These are phyloP conservation scores for Urtica urens DNA, from an alignment of 306 rosid genomes.

Conservation along the genomic window DNA sequence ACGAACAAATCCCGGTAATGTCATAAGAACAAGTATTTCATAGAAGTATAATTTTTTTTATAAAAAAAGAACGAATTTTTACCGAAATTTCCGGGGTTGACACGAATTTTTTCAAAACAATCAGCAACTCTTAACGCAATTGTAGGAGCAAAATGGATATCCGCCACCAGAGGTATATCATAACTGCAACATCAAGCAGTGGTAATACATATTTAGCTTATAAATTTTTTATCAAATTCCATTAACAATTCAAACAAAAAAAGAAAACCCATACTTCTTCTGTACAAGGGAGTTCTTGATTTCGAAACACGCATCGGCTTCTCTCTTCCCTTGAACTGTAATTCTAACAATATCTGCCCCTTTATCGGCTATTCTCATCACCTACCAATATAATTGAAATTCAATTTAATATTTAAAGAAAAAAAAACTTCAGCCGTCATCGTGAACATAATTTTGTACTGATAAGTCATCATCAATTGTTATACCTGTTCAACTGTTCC, in stretches of 20 bases:
- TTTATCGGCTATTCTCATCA: slow-evolving; percentile 83
- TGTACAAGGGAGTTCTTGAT: slow-evolving; percentile 88
- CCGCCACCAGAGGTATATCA: slow-evolving; percentile 79
- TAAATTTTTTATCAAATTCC: slow-evolving; percentile 8
- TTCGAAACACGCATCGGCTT: slow-evolving; percentile 94
- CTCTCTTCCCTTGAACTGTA: slow-evolving; percentile 96
- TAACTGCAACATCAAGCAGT: slow-evolving; percentile 51
- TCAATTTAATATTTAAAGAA: slow-evolving; percentile 6
- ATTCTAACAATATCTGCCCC: slow-evolving; percentile 94
- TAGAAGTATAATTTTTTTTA: background rate
- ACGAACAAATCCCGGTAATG: slow-evolving; percentile 20
- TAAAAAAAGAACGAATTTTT: slow-evolving; percentile 6
- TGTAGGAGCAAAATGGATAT: slow-evolving; percentile 84
- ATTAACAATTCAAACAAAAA: slow-evolving; percentile 9
- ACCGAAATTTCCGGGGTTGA: slow-evolving; percentile 95
- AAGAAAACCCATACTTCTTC: slow-evolving; percentile 47
- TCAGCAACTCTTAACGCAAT: slow-evolving; percentile 82
- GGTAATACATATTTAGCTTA: too few species aligned
- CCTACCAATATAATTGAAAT: slow-evolving; percentile 35
- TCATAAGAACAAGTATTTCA: slow-evolving; percentile 5
- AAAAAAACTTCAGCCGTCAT: too few species aligned
- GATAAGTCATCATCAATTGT: background rate
- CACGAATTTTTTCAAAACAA: slow-evolving; percentile 89
- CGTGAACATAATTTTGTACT: too few species aligned
- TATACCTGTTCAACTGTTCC: slow-evolving; percentile 90